Evolutionary conservation across 495 filamentous ascomycete genomes (phyloP).

Genomic region (Pseudevernia furfuracea): DNA sequence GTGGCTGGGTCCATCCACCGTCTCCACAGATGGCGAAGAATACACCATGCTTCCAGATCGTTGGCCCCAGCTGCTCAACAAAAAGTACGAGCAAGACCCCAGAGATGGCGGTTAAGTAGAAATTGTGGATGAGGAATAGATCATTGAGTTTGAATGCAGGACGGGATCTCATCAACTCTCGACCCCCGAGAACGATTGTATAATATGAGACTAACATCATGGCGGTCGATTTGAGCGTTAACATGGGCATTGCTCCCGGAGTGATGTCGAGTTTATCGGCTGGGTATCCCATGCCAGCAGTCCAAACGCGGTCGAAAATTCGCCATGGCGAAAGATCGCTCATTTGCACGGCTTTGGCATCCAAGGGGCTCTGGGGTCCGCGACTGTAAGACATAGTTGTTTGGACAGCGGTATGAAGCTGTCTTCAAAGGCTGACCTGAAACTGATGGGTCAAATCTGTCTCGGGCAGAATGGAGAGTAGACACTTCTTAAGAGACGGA

Average conservation of each 20-base stretch:
- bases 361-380: constrained; percentile 13
- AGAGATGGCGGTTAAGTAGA: constrained; percentile 67
- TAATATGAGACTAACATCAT: constrained; percentile 49
- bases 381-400: constrained; percentile 17
- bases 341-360: constrained; percentile 15
- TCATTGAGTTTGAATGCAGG: constrained; percentile 58
- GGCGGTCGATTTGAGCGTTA: constrained; percentile 57
- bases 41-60: constrained; percentile 56
- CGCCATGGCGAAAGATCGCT: constrained; percentile 21
- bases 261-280: constrained; percentile 64
- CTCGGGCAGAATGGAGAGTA: not conserved
- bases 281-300: constrained; percentile 38
- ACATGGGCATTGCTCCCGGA: constrained; percentile 60
- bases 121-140: constrained; percentile 74
- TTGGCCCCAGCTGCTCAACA: constrained; percentile 65
- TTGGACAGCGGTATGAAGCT: not conserved
- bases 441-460: not conserved
- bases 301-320: constrained; percentile 18
- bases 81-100: constrained; percentile 60
- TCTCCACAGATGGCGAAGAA: constrained; percentile 64
- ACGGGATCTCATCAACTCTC: constrained; percentile 63
- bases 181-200: constrained; percentile 57
- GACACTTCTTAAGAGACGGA: constrained; percentile 9
- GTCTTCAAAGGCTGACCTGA: not conserved
- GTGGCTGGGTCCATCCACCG: constrained; percentile 71